Conservation (phyloP, 345 rosid genomes). For the Aegle marmelos region DNA sequence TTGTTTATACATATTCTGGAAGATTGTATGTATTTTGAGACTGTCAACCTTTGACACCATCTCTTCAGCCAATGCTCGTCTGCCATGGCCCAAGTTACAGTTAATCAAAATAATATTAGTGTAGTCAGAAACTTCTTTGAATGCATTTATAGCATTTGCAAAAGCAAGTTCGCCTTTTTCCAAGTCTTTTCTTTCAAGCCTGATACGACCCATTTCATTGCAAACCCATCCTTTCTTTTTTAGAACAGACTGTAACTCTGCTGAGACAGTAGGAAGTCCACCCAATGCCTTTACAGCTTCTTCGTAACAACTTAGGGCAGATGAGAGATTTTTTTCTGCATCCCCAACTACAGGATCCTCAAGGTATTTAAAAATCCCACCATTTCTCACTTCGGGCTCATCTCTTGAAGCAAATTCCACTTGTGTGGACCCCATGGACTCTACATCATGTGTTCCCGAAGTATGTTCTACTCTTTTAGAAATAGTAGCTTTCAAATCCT, state of each 20-base stretch:
- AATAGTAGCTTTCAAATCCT: conserved; percentile 6
- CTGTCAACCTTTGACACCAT: conserved; percentile 62
- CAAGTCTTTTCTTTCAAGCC: conserved; percentile 66
- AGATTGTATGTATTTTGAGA: conserved; percentile 42
- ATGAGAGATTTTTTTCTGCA: conserved; percentile 60
- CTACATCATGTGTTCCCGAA: conserved; percentile 20
- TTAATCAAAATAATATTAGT: conserved; percentile 70
- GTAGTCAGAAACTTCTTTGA: conserved; percentile 72
- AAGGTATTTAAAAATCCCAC: conserved; percentile 85
- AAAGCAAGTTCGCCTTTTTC: conserved; percentile 75
- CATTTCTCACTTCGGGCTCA: conserved; percentile 36
- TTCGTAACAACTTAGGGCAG: conserved; percentile 68
- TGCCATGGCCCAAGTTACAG: conserved; percentile 91
- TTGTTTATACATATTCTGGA: conserved; percentile 51
- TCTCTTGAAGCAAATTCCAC: conserved; percentile 30
- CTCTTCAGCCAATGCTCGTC: conserved; percentile 93
- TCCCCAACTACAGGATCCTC: conserved; percentile 42
- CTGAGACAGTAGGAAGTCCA: conserved; percentile 49
- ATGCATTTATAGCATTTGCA: conserved; percentile 73
- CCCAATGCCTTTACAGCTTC: conserved; percentile 70
- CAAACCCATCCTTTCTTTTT: conserved; percentile 92
- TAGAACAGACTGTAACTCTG: conserved; percentile 54
- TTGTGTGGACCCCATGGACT: conserved; percentile 18
- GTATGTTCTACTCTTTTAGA: conserved; percentile 12
- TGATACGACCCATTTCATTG: conserved; percentile 84